Evolutionary conservation across 2,329 filamentous ascomycete species (phyloP).

Genomic region (Ceratocystis diversiconidia): DNA sequence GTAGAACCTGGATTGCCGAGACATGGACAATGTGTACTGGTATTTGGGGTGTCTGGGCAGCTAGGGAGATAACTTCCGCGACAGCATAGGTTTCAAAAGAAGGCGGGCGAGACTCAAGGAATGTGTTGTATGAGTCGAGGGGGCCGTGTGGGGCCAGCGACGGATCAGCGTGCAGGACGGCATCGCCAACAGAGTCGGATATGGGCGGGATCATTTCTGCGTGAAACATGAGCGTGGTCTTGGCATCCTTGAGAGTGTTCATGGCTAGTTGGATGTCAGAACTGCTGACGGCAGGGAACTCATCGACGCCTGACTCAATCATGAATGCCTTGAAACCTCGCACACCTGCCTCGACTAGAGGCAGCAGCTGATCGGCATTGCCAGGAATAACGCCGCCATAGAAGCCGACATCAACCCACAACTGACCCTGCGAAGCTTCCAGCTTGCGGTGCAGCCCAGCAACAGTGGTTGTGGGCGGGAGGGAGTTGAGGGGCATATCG

Average conservation of each 20-base stretch:
- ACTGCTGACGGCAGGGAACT: slow-evolving; percentile 83
- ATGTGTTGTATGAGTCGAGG: slow-evolving; percentile 70
- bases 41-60: slow-evolving; percentile 64
- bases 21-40: slow-evolving; percentile 89
- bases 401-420: slow-evolving; percentile 98
- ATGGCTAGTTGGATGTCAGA: slow-evolving; percentile 69
- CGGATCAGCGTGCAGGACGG: slow-evolving; percentile 53
- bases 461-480: slow-evolving; percentile 88
- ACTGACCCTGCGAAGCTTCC: slow-evolving; percentile 67
- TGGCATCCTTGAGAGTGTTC: slow-evolving; percentile 59
- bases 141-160: slow-evolving; percentile 58
- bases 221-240: slow-evolving; percentile 96
- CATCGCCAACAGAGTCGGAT: slow-evolving; percentile 62
- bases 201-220: slow-evolving; percentile 96
- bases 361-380: slow-evolving; percentile 65
- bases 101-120: slow-evolving; percentile 78
- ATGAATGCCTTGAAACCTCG: slow-evolving; percentile 95
- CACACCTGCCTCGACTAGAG: slow-evolving; percentile 71
- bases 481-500: slow-evolving; percentile 96
- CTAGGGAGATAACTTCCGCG: slow-evolving; percentile 68
- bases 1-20: slow-evolving; percentile 77
- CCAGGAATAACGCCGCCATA: slow-evolving; percentile 91
- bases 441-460: slow-evolving; percentile 72
- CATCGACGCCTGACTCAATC: slow-evolving; percentile 91
- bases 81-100: slow-evolving; percentile 86